Base-by-base conservation (phyloP, 73 alveolate species). In the Tetrahymena thermophila region DNA sequence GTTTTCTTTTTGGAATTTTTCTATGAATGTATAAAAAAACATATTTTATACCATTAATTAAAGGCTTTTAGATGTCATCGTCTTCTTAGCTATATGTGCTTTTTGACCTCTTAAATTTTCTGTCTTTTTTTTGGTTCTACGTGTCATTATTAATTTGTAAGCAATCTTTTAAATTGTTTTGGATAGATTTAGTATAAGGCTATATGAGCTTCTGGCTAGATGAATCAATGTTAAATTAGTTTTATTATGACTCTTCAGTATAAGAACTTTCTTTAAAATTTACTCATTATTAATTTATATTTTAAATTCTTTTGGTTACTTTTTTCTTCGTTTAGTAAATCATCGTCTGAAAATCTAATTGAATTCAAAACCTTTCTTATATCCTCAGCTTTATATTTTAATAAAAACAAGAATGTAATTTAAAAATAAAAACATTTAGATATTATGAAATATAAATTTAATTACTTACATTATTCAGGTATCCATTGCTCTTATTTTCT, bases 351-450 rank as follows among this genome's bases (percentile, higher is more conserved):
- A 34, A 43, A 43, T 35, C 94, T 71, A 34, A 85, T 55, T 43
- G 94, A 95, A 85, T 57, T 85, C 17, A 95, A 55, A 17, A 50
- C 97, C 83, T 93, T 89, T 43, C 93, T 94, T 14, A 95, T 40
- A 44, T 85, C 71, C 21, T 89, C 97, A 34, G 93, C 96, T 43
- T 85, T 94, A 23, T 44, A 57, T 15, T 89, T 28, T 28, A 95
- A 56, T 16, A 43, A 93, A 17, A 28, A 28, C 85, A 89, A 85
- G 94, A 40, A n/a, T 85, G 43, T 35, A 43, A 94, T 56, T 38
- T 84, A 43, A 84, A 31, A 84, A 35, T 35, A 38, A 84, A 14
- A 4, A 50, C 17, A 23, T 43, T 34, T 55, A 43, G 4, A 5
- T 42, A 31, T 85, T 94, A 93, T 85, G 43, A 84, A 37, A 37